Evolutionary conservation across 2,329 filamentous ascomycete species (phyloP).

Genomic region (Boeremia exigua): DNA sequence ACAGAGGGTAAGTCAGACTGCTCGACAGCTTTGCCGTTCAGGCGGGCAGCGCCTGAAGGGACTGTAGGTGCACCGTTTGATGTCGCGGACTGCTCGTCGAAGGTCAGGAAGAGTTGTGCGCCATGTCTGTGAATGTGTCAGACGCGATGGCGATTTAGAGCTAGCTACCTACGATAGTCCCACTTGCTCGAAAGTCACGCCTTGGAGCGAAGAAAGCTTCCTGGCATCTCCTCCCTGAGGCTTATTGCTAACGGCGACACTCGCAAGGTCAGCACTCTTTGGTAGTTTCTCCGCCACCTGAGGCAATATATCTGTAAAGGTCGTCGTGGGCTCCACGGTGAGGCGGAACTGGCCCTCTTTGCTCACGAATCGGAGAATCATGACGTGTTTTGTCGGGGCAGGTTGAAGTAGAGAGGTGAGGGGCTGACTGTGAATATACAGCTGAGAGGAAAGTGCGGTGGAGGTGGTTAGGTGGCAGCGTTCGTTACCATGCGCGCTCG

Average conservation of each 20-base stretch:
- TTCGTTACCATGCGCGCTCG: slow-evolving; percentile 3
- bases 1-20: slow-evolving; percentile 72
- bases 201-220: slow-evolving; percentile 58
- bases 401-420: neutral
- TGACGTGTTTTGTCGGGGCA: slow-evolving; percentile 45
- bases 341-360: slow-evolving; percentile 93
- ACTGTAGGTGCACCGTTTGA: slow-evolving; percentile 57
- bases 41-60: slow-evolving; percentile 60
- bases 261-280: slow-evolving; percentile 59
- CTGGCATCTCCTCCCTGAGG: slow-evolving; percentile 66
- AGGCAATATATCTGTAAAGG: slow-evolving; percentile 66
- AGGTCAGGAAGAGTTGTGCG: slow-evolving; percentile 87
- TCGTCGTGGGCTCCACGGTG: slow-evolving; percentile 74
- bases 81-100: slow-evolving; percentile 64
- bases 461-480: slow-evolving; percentile 3
- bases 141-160: slow-evolving; percentile 10
- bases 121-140: slow-evolving; percentile 70
- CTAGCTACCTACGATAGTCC: slow-evolving; percentile 58
- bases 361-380: slow-evolving; percentile 87
- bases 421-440: neutral
- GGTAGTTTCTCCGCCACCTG: slow-evolving; percentile 68
- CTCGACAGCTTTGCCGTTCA: slow-evolving; percentile 79
- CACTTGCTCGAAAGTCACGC: slow-evolving; percentile 63
- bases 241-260: slow-evolving; percentile 65
- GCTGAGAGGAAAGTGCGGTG: neutral